phyloP scores from a whole-genome alignment of 2,329 filamentous ascomycete species.

The Ophiostoma tasmaniense region DNA sequence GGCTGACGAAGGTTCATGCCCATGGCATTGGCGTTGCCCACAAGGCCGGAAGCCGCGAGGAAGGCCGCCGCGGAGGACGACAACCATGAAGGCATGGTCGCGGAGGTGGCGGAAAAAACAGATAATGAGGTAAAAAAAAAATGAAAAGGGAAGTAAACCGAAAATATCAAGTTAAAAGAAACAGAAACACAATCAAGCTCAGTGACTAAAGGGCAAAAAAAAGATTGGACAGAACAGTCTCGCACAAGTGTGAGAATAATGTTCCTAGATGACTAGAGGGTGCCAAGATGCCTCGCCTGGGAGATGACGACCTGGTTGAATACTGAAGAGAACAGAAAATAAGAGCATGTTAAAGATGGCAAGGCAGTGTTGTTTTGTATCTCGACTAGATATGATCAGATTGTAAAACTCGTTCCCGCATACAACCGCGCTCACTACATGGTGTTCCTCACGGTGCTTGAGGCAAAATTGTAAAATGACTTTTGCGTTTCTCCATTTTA shows the following conservation, averaged over 20 bases:
- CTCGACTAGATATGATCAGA: background rate
- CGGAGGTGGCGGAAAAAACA: background rate
- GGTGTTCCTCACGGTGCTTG: background rate
- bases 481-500: background rate
- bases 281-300: background rate
- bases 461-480: background rate
- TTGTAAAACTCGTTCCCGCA: too few relatives aligned
- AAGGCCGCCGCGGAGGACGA: slow-evolving; percentile 1
- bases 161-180: background rate
- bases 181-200: too few relatives aligned
- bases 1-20: slow-evolving; percentile 1
- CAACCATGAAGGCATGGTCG: slow-evolving; percentile 5
- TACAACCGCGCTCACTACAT: too few relatives aligned
- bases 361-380: background rate
- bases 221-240: background rate
- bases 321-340: background rate
- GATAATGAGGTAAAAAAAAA: background rate
- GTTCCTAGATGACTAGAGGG: background rate
- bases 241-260: background rate
- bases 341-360: background rate
- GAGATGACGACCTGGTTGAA: background rate
- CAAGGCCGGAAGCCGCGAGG: slow-evolving; percentile 6
- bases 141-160: background rate
- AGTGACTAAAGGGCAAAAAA: background rate
- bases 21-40: background rate